Evolutionary conservation across 441 rosid species (phyloP).

Genomic region (Isatis lusitanica): DNA sequence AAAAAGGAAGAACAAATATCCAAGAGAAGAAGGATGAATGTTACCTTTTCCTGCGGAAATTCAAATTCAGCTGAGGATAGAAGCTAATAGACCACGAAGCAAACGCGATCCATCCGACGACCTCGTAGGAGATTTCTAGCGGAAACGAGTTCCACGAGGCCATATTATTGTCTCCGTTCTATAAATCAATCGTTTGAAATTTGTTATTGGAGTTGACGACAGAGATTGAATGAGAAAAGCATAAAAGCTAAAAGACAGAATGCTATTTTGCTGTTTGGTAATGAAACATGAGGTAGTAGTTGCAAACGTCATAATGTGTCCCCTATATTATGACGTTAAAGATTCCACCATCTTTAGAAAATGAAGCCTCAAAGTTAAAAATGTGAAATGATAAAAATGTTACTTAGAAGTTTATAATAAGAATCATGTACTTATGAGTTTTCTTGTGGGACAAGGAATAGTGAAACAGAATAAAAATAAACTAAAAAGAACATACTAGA

Average conservation of each 20-base stretch:
- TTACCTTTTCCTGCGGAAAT: conserved; percentile 78
- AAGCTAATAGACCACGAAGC: conserved; percentile 80
- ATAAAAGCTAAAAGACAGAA: not conserved
- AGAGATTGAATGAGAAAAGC: not conserved
- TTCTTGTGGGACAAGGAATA: conserved; percentile 40
- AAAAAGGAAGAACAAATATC: not conserved
- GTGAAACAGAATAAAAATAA: not conserved
- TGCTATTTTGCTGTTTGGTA: not conserved
- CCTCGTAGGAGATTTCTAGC: conserved; percentile 56
- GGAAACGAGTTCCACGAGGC: conserved; percentile 85
- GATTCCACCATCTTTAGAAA: not conserved
- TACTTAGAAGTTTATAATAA: not conserved
- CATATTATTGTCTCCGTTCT: conserved; percentile 26
- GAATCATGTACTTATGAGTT: too few relatives aligned
- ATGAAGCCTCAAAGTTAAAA: too few relatives aligned
- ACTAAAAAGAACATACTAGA: not conserved
- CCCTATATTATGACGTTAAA: not conserved
- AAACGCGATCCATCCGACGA: conserved; percentile 81
- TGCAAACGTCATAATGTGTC: not conserved
- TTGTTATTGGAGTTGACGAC: not conserved
- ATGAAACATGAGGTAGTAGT: not conserved
- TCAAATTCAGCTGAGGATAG: conserved; percentile 84
- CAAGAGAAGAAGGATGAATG: not conserved
- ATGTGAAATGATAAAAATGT: too few relatives aligned
- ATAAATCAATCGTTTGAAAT: not conserved